Conservation (phyloP, 2,329 filamentous ascomycete genomes). For the Microdochium trichocladiopsis region DNA sequence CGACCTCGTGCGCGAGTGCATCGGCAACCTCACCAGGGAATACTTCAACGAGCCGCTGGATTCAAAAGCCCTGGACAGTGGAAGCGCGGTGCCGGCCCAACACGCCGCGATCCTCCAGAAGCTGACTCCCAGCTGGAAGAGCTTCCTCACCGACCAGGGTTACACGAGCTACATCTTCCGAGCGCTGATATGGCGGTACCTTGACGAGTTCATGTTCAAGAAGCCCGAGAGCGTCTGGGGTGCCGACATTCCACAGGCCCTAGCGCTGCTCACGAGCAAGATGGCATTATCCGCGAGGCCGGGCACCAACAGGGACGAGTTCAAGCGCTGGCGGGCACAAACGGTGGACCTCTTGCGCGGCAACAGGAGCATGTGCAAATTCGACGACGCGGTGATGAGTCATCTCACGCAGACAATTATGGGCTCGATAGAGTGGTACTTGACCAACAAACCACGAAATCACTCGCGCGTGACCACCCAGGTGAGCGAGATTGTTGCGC, state of each 20-base stretch:
- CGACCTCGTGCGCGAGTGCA: neutral
- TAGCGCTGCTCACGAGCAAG: constrained; percentile 4
- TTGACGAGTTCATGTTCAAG: constrained; percentile 13
- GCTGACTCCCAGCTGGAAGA: constrained; percentile 17
- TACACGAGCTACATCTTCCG: constrained; percentile 16
- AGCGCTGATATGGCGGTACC: constrained; percentile 20
- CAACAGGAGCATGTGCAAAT: constrained; percentile 2
- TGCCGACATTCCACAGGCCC: constrained; percentile 4
- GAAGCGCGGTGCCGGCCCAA: constrained; percentile 8
- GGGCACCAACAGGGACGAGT: constrained; percentile 3
- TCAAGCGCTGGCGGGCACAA: constrained; percentile 13
- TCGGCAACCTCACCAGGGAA: neutral
- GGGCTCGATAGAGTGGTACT: constrained; percentile 10
- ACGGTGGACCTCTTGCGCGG: constrained; percentile 12
- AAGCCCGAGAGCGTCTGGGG: constrained; percentile 15
- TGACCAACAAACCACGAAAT: constrained; percentile 3
- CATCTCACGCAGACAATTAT: constrained; percentile 10
- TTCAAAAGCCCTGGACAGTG: neutral
- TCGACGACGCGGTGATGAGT: constrained; percentile 9
- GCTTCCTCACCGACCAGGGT: constrained; percentile 11
- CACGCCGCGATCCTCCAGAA: constrained; percentile 11
- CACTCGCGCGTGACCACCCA: constrained; percentile 5
- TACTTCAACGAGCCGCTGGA: constrained; percentile 10
- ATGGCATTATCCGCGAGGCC: neutral
- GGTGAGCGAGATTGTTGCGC: constrained; percentile 11